Evolutionary conservation across 331 rosid species (phyloP), one percentile per base, ranked within the genome.

Genomic region (Pyracantha coccinea): DNA sequence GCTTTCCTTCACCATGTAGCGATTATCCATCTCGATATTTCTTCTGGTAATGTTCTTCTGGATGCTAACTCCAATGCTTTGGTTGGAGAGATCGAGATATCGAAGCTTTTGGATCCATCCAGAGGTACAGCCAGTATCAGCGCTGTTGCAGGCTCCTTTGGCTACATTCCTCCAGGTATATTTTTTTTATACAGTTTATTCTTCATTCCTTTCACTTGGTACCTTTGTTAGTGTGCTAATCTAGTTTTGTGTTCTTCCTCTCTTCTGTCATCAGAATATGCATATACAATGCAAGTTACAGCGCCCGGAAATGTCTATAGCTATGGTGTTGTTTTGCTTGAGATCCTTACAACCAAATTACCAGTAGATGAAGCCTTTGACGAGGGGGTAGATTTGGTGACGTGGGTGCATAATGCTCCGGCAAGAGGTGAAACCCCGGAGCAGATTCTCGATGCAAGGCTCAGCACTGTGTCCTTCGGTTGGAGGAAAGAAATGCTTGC

Each of bases 401-500:
- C 89, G 83, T 92, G 97, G 99, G 99, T 95, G 77, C 97, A 90
- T 4, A 86, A 77, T 75, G 99, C 99, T 86, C 91, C 99, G 0
- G 73, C 78, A 4, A 90, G 99, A 81, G 97, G 96, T 8, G 99
- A 95, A 85, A 95, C 99, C 71, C 99, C 99, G 1, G 99, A 95
- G 88, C 98, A 95, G 93, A 95, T 95, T 78, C 89, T 95, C 16
- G 99, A 95, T 74, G 84, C 97, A 16, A 89, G 77, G 81, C 96
- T 95, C 25, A 95, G 99, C 90, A 95, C 99, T 4, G 93, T 95
- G 66, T 92, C 99, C 29, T 95, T 95, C 58, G 85, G 90, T 41
- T 92, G 99, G 99, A 89, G 99, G 90, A 95, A 90, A 86, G 97
- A 95, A 83, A 95, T 95, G 99, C 99, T 95, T 79, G 93, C 99